Evolutionary conservation across 2,329 filamentous ascomycete species (phyloP).

Genomic region (Thermothelomyces thermophilus): DNA sequence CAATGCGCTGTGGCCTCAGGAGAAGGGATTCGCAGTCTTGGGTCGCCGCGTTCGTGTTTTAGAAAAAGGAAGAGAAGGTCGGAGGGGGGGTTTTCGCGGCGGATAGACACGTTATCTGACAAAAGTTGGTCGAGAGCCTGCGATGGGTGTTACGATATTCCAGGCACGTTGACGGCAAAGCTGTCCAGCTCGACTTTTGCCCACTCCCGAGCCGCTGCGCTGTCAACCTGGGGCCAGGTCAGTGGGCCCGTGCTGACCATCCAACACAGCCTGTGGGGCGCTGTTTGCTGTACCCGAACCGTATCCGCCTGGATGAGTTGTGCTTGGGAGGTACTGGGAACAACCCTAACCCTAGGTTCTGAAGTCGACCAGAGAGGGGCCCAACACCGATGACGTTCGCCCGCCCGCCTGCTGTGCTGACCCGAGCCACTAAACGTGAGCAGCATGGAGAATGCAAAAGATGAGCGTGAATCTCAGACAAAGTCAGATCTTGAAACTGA

Average conservation of each 20-base stretch:
- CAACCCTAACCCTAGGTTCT: not conserved
- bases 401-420: not conserved
- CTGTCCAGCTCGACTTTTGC: conserved; percentile 16
- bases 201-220: conserved; percentile 1
- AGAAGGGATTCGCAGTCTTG: not conserved
- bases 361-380: no score
- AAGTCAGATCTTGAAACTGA: not conserved
- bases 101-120: not conserved
- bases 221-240: conserved; percentile 9
- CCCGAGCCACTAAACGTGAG: no score
- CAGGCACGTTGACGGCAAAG: conserved; percentile 20
- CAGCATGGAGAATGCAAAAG: not conserved
- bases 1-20: not conserved
- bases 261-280: not conserved
- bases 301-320: no score
- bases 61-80: not conserved
- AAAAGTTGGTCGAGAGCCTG: conserved; percentile 12
- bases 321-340: no score
- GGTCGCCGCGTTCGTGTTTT: not conserved
- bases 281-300: not conserved
- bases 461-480: not conserved
- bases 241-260: conserved; percentile 19
- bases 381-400: not conserved
- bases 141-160: conserved; percentile 22
- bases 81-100: not conserved